These are phyloP conservation scores for Cryphonectria carpinicola DNA, from an alignment of 2,329 filamentous ascomycete species.

Conservation along the genomic window DNA sequence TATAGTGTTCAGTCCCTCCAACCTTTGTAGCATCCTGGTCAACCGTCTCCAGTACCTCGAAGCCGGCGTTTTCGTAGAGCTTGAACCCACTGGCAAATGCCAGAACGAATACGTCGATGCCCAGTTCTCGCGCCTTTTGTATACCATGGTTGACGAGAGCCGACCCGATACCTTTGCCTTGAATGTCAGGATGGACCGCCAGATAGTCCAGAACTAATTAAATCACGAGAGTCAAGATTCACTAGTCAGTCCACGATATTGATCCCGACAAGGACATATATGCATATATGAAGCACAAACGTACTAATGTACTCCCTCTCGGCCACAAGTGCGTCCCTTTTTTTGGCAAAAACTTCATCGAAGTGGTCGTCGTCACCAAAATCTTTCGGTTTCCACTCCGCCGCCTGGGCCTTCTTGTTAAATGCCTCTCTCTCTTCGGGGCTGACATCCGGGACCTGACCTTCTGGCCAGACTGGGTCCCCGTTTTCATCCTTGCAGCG, in stretches of 20 bases:
- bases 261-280: background rate
- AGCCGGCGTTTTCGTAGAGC: conserved; percentile 34
- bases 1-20: conserved; percentile 33
- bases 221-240: background rate
- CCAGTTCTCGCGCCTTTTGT: conserved; percentile 32
- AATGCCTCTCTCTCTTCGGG: conserved; percentile 26
- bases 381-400: conserved; percentile 25
- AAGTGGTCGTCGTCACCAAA: conserved; percentile 20
- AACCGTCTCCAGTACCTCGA: conserved; percentile 30
- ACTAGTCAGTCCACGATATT: background rate
- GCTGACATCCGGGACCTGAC: conserved; percentile 28
- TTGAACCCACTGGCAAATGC: conserved; percentile 29
- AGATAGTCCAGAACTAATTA: conserved; percentile 36
- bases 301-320: conserved; percentile 30
- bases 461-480: conserved; percentile 28
- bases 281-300: background rate
- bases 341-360: conserved; percentile 24
- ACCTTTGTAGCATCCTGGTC: conserved; percentile 32
- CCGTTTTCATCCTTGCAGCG: conserved; percentile 10
- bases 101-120: conserved; percentile 33
- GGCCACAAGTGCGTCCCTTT: conserved; percentile 22
- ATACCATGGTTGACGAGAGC: conserved; percentile 32
- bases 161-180: conserved; percentile 32
- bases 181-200: conserved; percentile 33
- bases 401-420: conserved; percentile 23